Base-by-base conservation (phyloP, 208 protist species). In the Leishmania martiniquensis region DNA sequence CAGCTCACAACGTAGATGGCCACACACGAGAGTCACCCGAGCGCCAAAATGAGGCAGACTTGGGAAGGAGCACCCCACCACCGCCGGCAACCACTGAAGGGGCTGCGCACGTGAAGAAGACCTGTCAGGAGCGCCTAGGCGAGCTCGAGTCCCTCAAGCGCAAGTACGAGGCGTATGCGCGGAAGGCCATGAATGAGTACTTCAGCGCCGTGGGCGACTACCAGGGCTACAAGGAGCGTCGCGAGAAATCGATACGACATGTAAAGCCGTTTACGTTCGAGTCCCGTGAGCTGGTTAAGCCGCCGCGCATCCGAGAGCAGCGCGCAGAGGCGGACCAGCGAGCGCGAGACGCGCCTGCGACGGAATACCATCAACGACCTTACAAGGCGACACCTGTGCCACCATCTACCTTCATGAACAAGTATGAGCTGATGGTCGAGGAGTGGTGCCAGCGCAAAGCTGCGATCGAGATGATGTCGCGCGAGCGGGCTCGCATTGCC, bases 361-460 rank as follows among this genome's bases (percentile, higher is more conserved):
- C 70, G 66, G 76, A 72, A 62, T 32, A 54, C 37, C 78, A 72
- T n/a, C 83, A 85, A 34, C 67, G 78, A 1, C 83, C 78, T 1
- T 91, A 93, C 55, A 86, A 75, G 37, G 86, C 91, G 15, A 90
- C 75, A 60, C 91, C 91, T 9, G 94, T 97, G 60, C 94, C 94
- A 13, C 84, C 94, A 0, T 90, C 86, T 17, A 97, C 94, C 22
- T 97, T 95, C 77, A 91, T 97, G 85, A 93, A 93, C 76, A 96
- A 96, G 82, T 97, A 97, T 65, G 92, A 90, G 52, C 69, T 97
- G 39, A 97, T 97, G 94, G 87, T 97, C 52, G 89, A 96, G 80
- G 94, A 97, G 83, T 97, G 94, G 94, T 88, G 90, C 13, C 87
- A 94, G 85, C 89, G 92, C 51, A 93, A 94, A 81, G 87, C 87